Evolutionary conservation across 352 stramenopile genomes (phyloP), one percentile per base, ranked within the genome.

Genomic region (Pythium plurisporium): DNA sequence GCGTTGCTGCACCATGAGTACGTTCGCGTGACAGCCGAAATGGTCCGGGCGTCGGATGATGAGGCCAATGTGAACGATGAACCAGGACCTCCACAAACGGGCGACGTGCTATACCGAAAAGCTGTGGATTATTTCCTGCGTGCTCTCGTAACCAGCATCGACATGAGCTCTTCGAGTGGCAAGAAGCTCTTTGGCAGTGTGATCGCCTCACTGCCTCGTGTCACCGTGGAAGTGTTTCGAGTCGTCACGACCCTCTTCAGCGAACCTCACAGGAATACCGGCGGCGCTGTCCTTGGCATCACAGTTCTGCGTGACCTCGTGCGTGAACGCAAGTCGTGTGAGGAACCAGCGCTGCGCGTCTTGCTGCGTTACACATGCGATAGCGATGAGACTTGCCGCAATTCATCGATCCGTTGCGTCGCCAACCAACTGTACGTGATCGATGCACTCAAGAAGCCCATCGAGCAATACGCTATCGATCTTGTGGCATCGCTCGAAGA

Each of bases 381-480:
- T 25, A 65, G 73, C 45, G 80, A 93, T 20, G 77, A 88, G 22
- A 68, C 70, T n/a, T 81, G 65, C 34, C 82, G 82, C 37, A 90
- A 86, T 60, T 75, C 72, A 43, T 67, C 76, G 9, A 91, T 90
- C 50, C 74, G 77, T 14, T 93, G 82, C 51, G 75, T 93, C 15
- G 82, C 77, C 14, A 93, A 93, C 40, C 82, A 93, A 43, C 63
- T 93, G 5, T 93, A 91, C 54, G 64, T 66, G 12, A 56, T 93
- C 0, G 58, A 70, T 12, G 51, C 63, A 2, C 63, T 89, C 19
- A 86, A 89, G 56, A 44, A 37, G 15, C 54, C 70, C 19, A 87
- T 93, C 25, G 82, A 93, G 56, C 55, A 66, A 33, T 84, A 85
- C 59, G 80, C 82, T 12, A 64, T 82, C 12, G 65, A 70, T 4